Evolutionary conservation across 73 alveolate genomes (phyloP).

Genomic region (Halteria grandinella): DNA sequence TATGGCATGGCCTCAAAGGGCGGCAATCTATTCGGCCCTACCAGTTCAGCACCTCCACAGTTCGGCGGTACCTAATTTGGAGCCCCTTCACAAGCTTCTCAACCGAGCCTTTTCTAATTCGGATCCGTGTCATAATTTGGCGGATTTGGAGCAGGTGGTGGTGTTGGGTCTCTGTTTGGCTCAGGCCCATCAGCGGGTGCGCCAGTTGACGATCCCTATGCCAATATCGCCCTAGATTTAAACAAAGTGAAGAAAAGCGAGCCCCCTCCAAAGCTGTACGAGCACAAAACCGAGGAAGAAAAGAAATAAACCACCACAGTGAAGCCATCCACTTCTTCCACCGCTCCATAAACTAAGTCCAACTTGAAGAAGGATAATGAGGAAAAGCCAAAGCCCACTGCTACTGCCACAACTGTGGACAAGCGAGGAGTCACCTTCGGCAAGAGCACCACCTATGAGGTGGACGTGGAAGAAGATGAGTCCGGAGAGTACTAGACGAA

Average conservation of each 20-base stretch:
- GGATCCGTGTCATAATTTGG: conserved; percentile 31
- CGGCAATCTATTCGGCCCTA: conserved; percentile 39
- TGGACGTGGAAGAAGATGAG: no score
- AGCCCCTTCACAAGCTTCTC: conserved; percentile 5
- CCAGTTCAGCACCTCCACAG: not conserved
- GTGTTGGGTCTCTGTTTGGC: conserved; percentile 15
- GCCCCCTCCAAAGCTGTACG: conserved; percentile 37
- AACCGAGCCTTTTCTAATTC: conserved; percentile 43
- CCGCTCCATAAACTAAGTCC: no score
- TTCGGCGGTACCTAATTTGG: conserved; percentile 51
- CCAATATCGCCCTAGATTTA: conserved; percentile 42
- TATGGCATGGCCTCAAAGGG: conserved; percentile 55
- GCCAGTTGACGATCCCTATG: conserved; percentile 49
- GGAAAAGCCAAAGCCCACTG: conserved; percentile 2
- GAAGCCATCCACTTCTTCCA: no score
- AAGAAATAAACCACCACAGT: no score
- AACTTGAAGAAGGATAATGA: conserved; percentile 17
- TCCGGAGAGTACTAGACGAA: no score
- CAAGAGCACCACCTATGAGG: conserved; percentile 37
- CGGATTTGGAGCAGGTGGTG: conserved; percentile 44
- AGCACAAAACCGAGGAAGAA: conserved; percentile 53
- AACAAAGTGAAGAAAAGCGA: conserved; percentile 32
- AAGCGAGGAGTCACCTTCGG: conserved; percentile 53
- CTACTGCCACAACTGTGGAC: not conserved
- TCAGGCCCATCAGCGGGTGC: conserved; percentile 33